These are phyloP conservation scores for Aspergillus carbonarius DNA, from an alignment of 2,329 filamentous ascomycete species.

Conservation along the genomic window DNA sequence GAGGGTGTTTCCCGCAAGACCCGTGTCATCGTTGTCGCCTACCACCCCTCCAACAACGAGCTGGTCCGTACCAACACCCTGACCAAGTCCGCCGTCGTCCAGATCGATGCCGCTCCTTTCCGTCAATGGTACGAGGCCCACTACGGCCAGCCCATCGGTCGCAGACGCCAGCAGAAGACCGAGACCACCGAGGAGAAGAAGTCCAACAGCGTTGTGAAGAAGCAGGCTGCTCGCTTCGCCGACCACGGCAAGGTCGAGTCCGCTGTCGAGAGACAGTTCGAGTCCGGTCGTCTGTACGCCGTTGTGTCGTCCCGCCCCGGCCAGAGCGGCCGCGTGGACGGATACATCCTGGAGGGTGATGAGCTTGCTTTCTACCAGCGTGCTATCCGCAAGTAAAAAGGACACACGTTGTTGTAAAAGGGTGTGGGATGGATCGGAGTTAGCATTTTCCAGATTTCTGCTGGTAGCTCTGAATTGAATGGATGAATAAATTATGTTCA, in stretches of 20 bases:
- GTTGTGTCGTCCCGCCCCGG: conserved; percentile 90
- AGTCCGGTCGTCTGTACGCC: conserved; percentile 96
- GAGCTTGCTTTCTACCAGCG: conserved; percentile 99
- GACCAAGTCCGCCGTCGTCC: conserved; percentile 97
- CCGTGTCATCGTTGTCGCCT: conserved; percentile 96
- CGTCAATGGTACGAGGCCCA: conserved; percentile 99
- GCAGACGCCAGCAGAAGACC: conserved; percentile 82
- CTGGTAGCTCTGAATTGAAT: conserved; percentile 1
- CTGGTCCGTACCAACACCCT: conserved; percentile 99
- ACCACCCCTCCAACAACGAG: conserved; percentile 99
- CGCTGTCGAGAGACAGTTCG: conserved; percentile 96
- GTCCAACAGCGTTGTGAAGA: conserved; percentile 93
- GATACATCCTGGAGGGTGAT: conserved; percentile 98
- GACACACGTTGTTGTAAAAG: conserved; percentile 10
- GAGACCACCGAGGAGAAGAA: conserved; percentile 71
- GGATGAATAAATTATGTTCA: not conserved
- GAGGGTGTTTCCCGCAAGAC: conserved; percentile 98
- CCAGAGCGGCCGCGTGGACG: conserved; percentile 94
- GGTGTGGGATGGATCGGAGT: conserved; percentile 16
- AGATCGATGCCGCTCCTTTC: conserved; percentile 98
- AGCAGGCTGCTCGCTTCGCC: conserved; percentile 86
- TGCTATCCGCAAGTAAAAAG: conserved; percentile 92
- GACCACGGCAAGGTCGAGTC: conserved; percentile 87
- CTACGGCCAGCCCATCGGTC: conserved; percentile 89
- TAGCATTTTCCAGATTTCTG: conserved; percentile 6